Base-by-base conservation (phyloP, 31 red algal species). In the Pterothamnion heteromorphum region DNA sequence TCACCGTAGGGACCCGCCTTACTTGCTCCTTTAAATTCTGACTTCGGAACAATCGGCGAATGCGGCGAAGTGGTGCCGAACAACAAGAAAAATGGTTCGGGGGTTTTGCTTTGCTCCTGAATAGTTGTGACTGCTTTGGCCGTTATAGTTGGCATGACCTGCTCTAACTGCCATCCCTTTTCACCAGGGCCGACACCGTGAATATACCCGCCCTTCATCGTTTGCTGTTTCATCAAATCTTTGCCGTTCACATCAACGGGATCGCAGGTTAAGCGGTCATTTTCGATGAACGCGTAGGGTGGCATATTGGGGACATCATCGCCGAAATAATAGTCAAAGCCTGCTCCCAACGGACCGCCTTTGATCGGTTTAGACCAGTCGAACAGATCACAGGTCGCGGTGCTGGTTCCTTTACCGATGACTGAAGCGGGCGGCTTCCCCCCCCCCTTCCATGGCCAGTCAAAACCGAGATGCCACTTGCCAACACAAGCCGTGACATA, bases 381-480 rank as follows among this genome's bases (percentile, higher is more conserved):
- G 78, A 82, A 27, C 24, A n/a, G n/a, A n/a, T n/a, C n/a, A n/a
- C n/a, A n/a, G n/a, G n/a, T 82, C 78, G n/a, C 31, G 5, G 18
- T n/a, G 78, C 5, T 41, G 21, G 58, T 57, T 41, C 22, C 24
- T 28, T 27, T 82, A 9, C 9, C 9, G n/a, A n/a, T n/a, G n/a
- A n/a, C n/a, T n/a, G n/a, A n/a, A n/a, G n/a, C n/a, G n/a, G n/a
- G n/a, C n/a, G n/a, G n/a, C n/a, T n/a, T n/a, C n/a, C n/a, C 78
- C 31, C 78, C 78, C 5, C 24, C 78, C 78, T 82, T 82, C 4
- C 5, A 5, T 5, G 24, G 18, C 85, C 85, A 88, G 33, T 88
- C 24, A 4, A 41, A 64, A n/a, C 85, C 85, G 14, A 88, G 33
- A 64, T 88, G 85, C 85, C 85, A 88, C 58, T 88, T 88, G 5